phyloP scores from a whole-genome alignment of 148 eudicot genomes.

The Nepenthes gracilis region DNA sequence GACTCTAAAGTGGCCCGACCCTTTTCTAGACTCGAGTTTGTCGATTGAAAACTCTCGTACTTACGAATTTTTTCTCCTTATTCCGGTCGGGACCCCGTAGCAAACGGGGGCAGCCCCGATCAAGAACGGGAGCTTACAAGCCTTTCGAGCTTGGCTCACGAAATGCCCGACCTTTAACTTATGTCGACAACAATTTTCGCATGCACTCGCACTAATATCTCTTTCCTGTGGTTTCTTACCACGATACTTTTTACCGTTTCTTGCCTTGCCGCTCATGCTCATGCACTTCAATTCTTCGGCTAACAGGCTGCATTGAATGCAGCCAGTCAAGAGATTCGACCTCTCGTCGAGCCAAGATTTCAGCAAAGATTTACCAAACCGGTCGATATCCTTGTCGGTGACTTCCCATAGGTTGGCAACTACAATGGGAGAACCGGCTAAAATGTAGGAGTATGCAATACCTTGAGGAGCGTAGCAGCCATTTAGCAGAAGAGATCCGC shows the following conservation, averaged over 20 bases:
- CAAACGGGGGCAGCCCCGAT: constrained; percentile 95
- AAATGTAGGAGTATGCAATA: constrained; percentile 58
- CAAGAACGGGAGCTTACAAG: constrained; percentile 57
- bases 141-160: constrained; percentile 69
- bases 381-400: constrained; percentile 88
- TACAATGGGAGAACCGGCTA: constrained; percentile 84
- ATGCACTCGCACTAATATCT: constrained; percentile 5
- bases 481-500: constrained; percentile 51
- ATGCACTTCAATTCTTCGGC: constrained; percentile 37
- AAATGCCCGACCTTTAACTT: constrained; percentile 68
- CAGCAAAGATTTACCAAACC: constrained; percentile 76
- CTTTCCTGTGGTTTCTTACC: constrained; percentile 20
- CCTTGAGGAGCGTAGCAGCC: constrained; percentile 71
- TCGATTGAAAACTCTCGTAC: too few relatives aligned
- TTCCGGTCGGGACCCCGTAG: constrained; percentile 92
- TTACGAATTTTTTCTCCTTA: constrained; percentile 24
- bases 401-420: constrained; percentile 96
- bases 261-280: constrained; percentile 25
- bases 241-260: constrained; percentile 28
- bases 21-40: too few relatives aligned
- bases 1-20: too few relatives aligned
- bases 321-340: constrained; percentile 27
- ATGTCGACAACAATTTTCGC: constrained; percentile 36
- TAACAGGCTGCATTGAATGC: constrained; percentile 49
- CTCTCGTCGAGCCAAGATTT: constrained; percentile 67